Evolutionary conservation across 768 basidiomycete genomes (phyloP).

Genomic region (Clathrus columnatus): DNA sequence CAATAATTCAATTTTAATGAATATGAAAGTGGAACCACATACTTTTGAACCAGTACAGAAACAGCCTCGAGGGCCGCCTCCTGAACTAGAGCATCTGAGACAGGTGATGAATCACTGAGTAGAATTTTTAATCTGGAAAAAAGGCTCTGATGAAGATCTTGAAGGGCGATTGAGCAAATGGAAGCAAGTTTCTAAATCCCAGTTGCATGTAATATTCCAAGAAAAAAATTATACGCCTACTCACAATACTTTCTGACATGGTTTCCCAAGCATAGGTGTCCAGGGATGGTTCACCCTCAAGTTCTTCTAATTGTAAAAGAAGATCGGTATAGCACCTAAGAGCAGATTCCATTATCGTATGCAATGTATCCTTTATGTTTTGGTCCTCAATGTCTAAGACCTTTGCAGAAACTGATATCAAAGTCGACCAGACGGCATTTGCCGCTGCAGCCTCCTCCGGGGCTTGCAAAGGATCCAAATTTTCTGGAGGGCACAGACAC

Average conservation of each 20-base stretch:
- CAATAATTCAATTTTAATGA: background rate
- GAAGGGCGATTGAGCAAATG: conserved; percentile 65
- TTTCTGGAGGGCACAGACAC: conserved; percentile 38
- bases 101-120: conserved; percentile 71
- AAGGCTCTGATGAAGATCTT: conserved; percentile 58
- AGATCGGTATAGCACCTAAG: conserved; percentile 74
- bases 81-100: conserved; percentile 77
- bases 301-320: conserved; percentile 68
- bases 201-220: background rate
- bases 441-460: conserved; percentile 66
- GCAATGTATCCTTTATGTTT: conserved; percentile 32
- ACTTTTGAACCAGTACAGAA: conserved; percentile 80
- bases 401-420: conserved; percentile 47
- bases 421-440: conserved; percentile 68
- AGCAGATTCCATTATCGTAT: conserved; percentile 46
- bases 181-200: conserved; percentile 71
- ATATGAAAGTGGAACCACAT: conserved; percentile 13
- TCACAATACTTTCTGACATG: conserved; percentile 80
- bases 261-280: conserved; percentile 93
- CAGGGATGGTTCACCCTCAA: conserved; percentile 68
- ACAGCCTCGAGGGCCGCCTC: conserved; percentile 85
- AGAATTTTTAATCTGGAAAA: conserved; percentile 63
- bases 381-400: conserved; percentile 32
- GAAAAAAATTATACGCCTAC: conserved; percentile 16
- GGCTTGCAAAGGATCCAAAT: conserved; percentile 18